Percentiles rank a stretch among this genome's conserved stretches.
Evolutionary conservation across 139 green algal species (phyloP).

Genomic region (Chlamydomonas asymmetrica): DNA sequence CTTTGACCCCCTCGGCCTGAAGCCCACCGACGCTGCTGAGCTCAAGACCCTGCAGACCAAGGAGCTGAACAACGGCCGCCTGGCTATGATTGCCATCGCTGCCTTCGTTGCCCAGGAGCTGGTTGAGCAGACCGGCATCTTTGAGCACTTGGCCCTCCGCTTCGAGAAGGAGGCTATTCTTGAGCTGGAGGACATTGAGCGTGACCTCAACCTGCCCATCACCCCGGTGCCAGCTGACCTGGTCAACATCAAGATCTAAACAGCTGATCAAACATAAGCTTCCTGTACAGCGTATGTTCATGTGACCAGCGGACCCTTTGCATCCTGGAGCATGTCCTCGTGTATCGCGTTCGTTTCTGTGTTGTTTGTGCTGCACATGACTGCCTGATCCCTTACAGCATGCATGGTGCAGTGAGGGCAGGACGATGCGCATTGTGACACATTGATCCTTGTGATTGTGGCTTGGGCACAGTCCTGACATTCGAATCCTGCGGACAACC

Average conservation of each 20-base stretch:
- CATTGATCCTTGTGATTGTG: no score
- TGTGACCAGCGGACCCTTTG: no score
- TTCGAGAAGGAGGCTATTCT: constrained; percentile 50
- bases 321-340: no score
- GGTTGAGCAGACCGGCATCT: constrained; percentile 35
- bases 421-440: no score
- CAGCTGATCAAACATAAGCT: neutral
- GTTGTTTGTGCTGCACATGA: no score
- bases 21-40: constrained; percentile 44
- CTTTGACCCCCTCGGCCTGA: constrained; percentile 73
- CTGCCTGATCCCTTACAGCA: no score
- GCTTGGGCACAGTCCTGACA: no score
- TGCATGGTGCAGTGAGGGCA: no score
- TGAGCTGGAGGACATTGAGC: constrained; percentile 42
- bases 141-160: constrained; percentile 46
- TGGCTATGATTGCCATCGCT: constrained; percentile 78
- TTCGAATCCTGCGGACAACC: no score
- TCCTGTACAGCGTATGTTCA: no score
- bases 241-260: neutral
- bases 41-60: constrained; percentile 65
- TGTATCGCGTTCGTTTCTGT: no score
- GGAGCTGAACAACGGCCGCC: constrained; percentile 77
- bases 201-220: constrained; percentile 9
- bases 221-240: constrained; percentile 12
- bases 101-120: constrained; percentile 67